A percentile compares a stretch with the other conserved stretches of the same genome.
These are phyloP conservation scores for Cordia subcordata DNA, from an alignment of 257 asterid species.

Conservation along the genomic window DNA sequence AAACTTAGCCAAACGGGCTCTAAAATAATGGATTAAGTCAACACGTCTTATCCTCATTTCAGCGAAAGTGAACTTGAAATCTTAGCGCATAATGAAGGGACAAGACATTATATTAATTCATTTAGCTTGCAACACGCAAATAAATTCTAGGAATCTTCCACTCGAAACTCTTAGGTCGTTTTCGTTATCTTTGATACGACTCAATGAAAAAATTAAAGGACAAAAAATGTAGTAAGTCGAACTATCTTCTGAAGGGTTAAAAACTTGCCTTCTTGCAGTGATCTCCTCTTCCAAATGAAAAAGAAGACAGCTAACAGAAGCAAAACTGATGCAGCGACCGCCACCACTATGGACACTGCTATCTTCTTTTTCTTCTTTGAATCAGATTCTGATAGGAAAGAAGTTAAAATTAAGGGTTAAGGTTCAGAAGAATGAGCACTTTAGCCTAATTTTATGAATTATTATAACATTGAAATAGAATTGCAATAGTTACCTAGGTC, in stretches of 20 bases:
- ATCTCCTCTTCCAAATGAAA: background rate
- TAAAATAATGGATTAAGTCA: background rate
- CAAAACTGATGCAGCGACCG: background rate
- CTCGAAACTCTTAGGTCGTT: too few relatives aligned
- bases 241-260: background rate
- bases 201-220: too few relatives aligned
- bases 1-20: too few relatives aligned
- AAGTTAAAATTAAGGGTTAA: background rate
- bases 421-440: background rate
- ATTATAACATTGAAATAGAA: background rate
- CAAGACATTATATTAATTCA: background rate
- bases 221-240: too few relatives aligned
- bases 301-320: slow-evolving; percentile 1
- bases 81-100: background rate
- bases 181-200: too few relatives aligned
- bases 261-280: background rate
- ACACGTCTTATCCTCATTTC: background rate
- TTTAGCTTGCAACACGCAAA: background rate
- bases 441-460: slow-evolving; percentile 1
- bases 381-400: background rate
- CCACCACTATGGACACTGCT: background rate
- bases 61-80: background rate
- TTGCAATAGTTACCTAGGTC: background rate
- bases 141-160: background rate
- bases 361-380: background rate